These are phyloP conservation scores for Musa troglodytarum DNA, from an alignment of 176 grass and related monocot genomes.

Conservation along the genomic window DNA sequence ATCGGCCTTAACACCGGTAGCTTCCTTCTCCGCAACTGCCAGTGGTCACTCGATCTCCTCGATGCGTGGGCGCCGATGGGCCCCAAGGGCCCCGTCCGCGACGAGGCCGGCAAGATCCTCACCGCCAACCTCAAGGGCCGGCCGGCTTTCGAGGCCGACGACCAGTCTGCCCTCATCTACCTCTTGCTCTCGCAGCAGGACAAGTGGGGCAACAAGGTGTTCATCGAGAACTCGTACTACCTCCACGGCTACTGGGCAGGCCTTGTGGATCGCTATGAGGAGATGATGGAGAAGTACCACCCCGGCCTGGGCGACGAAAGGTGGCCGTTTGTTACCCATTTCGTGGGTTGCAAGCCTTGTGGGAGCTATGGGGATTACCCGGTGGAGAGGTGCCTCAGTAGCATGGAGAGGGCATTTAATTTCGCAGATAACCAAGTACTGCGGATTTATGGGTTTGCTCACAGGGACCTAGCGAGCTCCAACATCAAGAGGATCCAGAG, in stretches of 20 bases:
- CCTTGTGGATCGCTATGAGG: constrained; percentile 50
- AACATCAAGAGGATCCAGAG: constrained; percentile 22
- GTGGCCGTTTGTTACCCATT: constrained; percentile 76
- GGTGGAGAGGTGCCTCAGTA: constrained; percentile 30
- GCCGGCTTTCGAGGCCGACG: constrained; percentile 59
- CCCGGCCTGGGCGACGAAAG: constrained; percentile 64
- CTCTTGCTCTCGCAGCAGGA: constrained; percentile 49
- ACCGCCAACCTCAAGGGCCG: constrained; percentile 40
- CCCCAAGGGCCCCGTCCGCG: constrained; percentile 33
- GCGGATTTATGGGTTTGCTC: constrained; percentile 40
- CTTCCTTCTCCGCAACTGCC: constrained; percentile 73
- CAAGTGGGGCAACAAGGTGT: constrained; percentile 50
- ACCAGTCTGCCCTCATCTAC: constrained; percentile 75
- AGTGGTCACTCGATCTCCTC: constrained; percentile 76
- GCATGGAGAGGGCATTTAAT: constrained; percentile 74
- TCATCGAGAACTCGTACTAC: constrained; percentile 62
- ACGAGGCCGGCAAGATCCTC: constrained; percentile 40
- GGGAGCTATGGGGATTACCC: constrained; percentile 35
- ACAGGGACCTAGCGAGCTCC: constrained; percentile 25
- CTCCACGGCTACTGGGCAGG: constrained; percentile 51
- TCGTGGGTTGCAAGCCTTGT: constrained; percentile 50
- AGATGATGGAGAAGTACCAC: constrained; percentile 52
- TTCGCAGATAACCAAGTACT: constrained; percentile 79
- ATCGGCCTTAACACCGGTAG: constrained; percentile 47
- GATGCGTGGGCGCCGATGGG: constrained; percentile 74